These are phyloP conservation scores for Penicillium italicum DNA, from an alignment of 2,329 filamentous ascomycete species.

Conservation along the genomic window DNA sequence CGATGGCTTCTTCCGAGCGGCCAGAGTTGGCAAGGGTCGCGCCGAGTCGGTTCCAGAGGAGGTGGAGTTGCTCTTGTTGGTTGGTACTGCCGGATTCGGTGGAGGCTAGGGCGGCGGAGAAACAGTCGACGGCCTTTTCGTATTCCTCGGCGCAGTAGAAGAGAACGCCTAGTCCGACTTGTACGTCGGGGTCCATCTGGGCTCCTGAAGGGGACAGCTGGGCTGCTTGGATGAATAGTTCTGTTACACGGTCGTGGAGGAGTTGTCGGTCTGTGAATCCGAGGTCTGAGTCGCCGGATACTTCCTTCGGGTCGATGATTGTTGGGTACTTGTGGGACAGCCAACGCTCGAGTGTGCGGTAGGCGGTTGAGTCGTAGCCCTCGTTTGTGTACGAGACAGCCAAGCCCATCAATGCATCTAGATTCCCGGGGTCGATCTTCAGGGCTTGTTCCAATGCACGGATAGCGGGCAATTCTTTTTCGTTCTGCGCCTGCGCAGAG, in stretches of 20 bases:
- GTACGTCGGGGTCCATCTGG: conserved; percentile 97
- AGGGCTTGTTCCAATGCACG: conserved; percentile 87
- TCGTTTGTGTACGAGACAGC: conserved; percentile 98
- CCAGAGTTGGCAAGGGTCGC: conserved; percentile 94
- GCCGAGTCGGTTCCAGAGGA: conserved; percentile 95
- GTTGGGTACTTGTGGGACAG: conserved; percentile 89
- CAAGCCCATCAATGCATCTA: conserved; percentile 87
- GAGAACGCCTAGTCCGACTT: conserved; percentile 91
- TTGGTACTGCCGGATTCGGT: conserved; percentile 82
- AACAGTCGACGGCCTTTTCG: conserved; percentile 98
- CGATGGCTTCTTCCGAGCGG: conserved; percentile 90
- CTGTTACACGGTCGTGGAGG: conserved; percentile 85
- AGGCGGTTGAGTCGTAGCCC: conserved; percentile 94
- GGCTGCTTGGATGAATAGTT: conserved; percentile 86
- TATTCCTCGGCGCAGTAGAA: conserved; percentile 99
- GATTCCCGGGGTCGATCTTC: conserved; percentile 80
- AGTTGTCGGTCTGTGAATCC: conserved; percentile 91
- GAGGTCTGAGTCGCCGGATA: conserved; percentile 74
- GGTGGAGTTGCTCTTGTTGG: conserved; percentile 78
- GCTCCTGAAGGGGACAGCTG: conserved; percentile 87
- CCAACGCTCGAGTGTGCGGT: conserved; percentile 94
- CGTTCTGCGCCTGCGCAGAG: conserved; percentile 92
- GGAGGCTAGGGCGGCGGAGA: conserved; percentile 82
- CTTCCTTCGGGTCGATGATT: conserved; percentile 67
- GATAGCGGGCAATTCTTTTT: conserved; percentile 95